Conservation (phyloP, 1,139 yeast species). For the Candida sp. region DNA sequence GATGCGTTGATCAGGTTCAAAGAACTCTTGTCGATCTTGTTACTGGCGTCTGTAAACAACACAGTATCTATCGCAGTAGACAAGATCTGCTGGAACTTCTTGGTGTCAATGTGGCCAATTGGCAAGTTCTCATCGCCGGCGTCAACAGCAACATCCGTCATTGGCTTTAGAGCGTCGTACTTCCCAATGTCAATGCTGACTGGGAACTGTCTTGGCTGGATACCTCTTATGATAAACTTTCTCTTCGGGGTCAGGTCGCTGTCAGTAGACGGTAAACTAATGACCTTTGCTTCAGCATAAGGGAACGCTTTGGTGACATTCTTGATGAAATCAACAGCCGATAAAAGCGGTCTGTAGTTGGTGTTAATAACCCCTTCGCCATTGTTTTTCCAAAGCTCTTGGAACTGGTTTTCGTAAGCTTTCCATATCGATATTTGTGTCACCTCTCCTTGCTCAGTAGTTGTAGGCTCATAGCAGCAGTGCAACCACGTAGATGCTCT, state of each 20-base stretch:
- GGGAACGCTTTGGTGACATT: constrained; percentile 92
- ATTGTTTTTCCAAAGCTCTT: constrained; percentile 37
- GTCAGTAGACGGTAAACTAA: constrained; percentile 53
- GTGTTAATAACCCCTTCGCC: constrained; percentile 48
- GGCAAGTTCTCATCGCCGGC: constrained; percentile 24
- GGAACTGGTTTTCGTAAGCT: constrained; percentile 87
- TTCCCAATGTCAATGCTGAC: constrained; percentile 49
- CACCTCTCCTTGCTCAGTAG: constrained; percentile 69
- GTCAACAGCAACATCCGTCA: constrained; percentile 6
- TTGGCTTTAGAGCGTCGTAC: constrained; percentile 46
- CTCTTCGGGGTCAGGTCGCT: constrained; percentile 55
- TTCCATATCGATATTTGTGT: constrained; percentile 98
- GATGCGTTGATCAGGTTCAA: constrained; percentile 29
- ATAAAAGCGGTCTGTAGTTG: constrained; percentile 66
- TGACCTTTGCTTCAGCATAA: constrained; percentile 94
- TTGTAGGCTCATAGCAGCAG: constrained; percentile 78
- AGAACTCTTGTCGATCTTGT: constrained; percentile 20
- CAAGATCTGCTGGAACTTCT: constrained; percentile 36
- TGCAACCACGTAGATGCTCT: constrained; percentile 97
- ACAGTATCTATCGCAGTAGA: constrained; percentile 26
- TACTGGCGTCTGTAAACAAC: constrained; percentile 21
- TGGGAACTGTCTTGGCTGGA: constrained; percentile 53
- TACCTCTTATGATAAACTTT: constrained; percentile 91
- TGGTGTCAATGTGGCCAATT: constrained; percentile 42
- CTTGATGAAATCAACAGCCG: constrained; percentile 96